These are phyloP conservation scores for Jamesozyma jinghongensis DNA, from an alignment of 805 yeast species.

Conservation along the genomic window DNA sequence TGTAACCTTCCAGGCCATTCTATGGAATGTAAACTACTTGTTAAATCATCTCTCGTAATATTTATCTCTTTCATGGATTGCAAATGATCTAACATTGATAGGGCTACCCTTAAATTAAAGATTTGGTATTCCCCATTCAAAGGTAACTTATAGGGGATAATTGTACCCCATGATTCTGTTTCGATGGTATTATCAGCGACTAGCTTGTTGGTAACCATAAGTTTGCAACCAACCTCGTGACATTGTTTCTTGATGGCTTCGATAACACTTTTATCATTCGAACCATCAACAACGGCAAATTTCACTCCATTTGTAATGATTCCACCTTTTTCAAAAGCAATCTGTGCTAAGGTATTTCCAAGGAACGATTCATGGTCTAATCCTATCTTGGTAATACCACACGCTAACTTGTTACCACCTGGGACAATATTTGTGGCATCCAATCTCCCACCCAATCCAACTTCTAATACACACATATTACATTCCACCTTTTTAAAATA, in stretches of 20 bases:
- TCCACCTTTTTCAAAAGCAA: conserved; percentile 81
- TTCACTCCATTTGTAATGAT: conserved; percentile 50
- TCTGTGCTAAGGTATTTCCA: conserved; percentile 55
- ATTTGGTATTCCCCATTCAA: conserved; percentile 66
- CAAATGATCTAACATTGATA: conserved; percentile 40
- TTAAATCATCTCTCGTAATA: conserved; percentile 32
- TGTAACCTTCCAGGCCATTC: conserved; percentile 90
- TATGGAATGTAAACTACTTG: conserved; percentile 45
- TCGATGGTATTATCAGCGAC: conserved; percentile 8
- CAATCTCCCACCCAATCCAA: conserved; percentile 82
- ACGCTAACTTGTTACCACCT: conserved; percentile 40
- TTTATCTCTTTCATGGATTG: conserved; percentile 17
- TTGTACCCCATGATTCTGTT: conserved; percentile 27
- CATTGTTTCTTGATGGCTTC: conserved; percentile 38
- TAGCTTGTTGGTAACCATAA: conserved; percentile 19
- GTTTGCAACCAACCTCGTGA: conserved; percentile 19
- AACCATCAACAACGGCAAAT: conserved; percentile 57
- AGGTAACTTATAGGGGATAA: conserved; percentile 37
- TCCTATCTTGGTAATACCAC: conserved; percentile 79
- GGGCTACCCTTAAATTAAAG: conserved; percentile 60
- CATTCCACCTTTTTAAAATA: conserved; percentile 54
- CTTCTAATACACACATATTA: conserved; percentile 79
- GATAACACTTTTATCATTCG: conserved; percentile 47
- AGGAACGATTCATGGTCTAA: conserved; percentile 74
- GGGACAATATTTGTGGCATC: conserved; percentile 81